Conservation (phyloP, 495 filamentous ascomycete genomes). For the Physcia stellaris region DNA sequence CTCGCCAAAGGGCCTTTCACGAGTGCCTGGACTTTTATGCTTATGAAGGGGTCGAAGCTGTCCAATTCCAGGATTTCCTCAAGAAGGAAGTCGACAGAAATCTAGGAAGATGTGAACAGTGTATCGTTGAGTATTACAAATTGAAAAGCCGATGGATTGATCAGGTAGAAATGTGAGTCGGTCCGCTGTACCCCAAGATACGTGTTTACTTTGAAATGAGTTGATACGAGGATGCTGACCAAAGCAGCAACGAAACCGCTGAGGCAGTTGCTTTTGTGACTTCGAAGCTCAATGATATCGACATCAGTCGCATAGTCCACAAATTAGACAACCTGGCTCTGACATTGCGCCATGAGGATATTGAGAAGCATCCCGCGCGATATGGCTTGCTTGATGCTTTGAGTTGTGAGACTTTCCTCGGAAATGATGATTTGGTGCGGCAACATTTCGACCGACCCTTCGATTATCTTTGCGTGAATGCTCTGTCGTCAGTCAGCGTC, state of each 20-base stretch:
- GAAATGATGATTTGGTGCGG: constrained; percentile 35
- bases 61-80: constrained; percentile 44
- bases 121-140: constrained; percentile 69
- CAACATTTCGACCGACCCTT: constrained; percentile 66
- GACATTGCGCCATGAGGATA: constrained; percentile 33
- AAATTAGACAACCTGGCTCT: constrained; percentile 37
- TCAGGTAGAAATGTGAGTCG: constrained; percentile 37
- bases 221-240: constrained; percentile 5
- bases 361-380: constrained; percentile 32
- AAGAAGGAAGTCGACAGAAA: constrained; percentile 35
- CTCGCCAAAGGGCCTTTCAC: too few species aligned
- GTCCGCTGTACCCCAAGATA: constrained; percentile 1
- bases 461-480: constrained; percentile 56
- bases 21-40: constrained; percentile 55
- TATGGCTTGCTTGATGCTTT: constrained; percentile 51
- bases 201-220: neutral
- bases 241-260: too few species aligned
- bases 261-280: too few species aligned
- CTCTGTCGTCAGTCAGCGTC: constrained; percentile 50
- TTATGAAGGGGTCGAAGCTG: constrained; percentile 46
- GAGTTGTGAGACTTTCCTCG: constrained; percentile 46
- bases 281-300: constrained; percentile 39
- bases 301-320: constrained; percentile 46
- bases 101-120: constrained; percentile 61
- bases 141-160: constrained; percentile 49